A percentile compares a stretch with the other conserved stretches of the same genome.
These are phyloP conservation scores for Lyophyllum semitale DNA, from an alignment of 768 basidiomycete species.

Conservation along the genomic window DNA sequence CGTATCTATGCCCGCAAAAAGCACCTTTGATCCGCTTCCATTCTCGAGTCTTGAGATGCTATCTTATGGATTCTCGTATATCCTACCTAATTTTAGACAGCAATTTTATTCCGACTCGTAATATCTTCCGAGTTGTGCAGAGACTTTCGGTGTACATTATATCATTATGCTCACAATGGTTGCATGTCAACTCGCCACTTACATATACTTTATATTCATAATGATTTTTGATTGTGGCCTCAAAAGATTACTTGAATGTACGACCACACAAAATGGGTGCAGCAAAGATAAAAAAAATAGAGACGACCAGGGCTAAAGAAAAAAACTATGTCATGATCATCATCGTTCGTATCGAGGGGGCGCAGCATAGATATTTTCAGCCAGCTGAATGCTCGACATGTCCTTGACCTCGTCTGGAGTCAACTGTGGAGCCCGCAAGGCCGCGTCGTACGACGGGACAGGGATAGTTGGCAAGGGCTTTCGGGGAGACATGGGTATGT, in stretches of 20 bases:
- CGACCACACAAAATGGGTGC: background rate
- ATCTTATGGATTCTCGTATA: background rate
- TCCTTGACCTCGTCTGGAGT: constrained; percentile 7
- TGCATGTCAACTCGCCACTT: background rate
- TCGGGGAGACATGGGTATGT: constrained; percentile 11
- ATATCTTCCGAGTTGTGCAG: background rate
- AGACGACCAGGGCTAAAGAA: background rate
- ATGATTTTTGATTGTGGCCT: background rate
- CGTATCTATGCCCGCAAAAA: constrained; percentile 63
- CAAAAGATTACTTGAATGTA: background rate
- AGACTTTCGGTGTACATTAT: background rate
- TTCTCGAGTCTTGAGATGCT: background rate
- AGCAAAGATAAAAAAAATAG: background rate
- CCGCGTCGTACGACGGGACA: constrained; percentile 16
- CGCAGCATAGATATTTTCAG: background rate
- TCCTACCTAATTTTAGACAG: background rate
- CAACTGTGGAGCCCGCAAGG: constrained; percentile 7
- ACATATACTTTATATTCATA: background rate
- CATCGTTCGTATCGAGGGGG: constrained; percentile 21
- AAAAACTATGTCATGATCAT: background rate
- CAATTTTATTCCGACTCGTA: background rate
- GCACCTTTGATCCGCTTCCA: background rate
- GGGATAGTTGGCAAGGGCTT: constrained; percentile 19
- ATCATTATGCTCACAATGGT: background rate
- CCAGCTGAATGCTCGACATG: constrained; percentile 2